Base-by-base conservation (phyloP, 192 early-diverging fungal genomes). In the Entomortierella beljakovae region DNA sequence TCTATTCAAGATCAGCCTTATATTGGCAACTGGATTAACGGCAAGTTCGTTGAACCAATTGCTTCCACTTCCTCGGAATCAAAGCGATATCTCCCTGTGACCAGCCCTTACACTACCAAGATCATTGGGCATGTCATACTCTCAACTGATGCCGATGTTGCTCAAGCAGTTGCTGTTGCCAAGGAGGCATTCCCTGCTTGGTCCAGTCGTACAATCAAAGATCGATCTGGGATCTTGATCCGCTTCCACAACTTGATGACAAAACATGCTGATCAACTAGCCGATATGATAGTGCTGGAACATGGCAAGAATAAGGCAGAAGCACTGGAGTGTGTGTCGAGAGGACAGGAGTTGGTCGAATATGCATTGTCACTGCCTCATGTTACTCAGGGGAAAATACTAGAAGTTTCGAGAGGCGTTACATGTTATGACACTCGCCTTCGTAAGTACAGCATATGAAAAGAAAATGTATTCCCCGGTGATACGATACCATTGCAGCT, bases 231-330 rank as follows among this genome's bases (percentile, higher is more conserved):
- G 13, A 73, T 87, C 50, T 68, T 94, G 57, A 82, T 94, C 59
- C 62, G 83, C 9, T 85, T 91, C 77, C 88, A 93, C 71, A 71
- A 83, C 15, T 55, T 75, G 11, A 64, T 94, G 32, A 73, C 82
- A 23, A 84, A 70, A 67, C 85, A 91, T 73, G 61, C 69, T 0
- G 90, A 90, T 16, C 89, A 95, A 71, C 84, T 95, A 11, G 91
- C 89, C 0, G 89, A 86, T 48, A 73, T 94, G 60, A 87, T 95
- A 13, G 92, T 90, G 26, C 70, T 82, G 28, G 94, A 95, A 75
- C 93, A 95, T 64, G 94, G 94, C 68, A 95, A 95, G 85, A 94
- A 86, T 50, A 83, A 83, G 67, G 72, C 84, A 0, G 94, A 95
- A 71, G 93, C 93, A 9, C 43, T 86, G 20, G 90, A 86, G 32